Evolutionary conservation across 75 land plant genomes (phyloP).

Genomic region (Azolla pinnata): DNA sequence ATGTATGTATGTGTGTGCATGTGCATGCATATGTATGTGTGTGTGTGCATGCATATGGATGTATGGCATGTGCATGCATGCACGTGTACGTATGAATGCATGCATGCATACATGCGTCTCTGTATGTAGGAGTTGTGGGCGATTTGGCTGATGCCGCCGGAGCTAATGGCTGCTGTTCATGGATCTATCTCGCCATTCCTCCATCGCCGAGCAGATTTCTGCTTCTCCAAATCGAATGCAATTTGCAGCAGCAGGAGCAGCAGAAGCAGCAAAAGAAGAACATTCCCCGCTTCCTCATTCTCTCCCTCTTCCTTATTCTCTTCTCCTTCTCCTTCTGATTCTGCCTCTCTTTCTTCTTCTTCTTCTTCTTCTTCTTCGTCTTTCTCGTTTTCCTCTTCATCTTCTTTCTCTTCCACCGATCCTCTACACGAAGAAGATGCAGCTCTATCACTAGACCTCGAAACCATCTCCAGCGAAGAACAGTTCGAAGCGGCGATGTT

Average conservation of each 20-base stretch:
- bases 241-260: no score
- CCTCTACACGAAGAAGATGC: no score
- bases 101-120: background rate
- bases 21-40: background rate
- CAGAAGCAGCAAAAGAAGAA: no score
- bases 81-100: background rate
- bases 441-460: constrained; percentile 40
- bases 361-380: no score
- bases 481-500: constrained; percentile 39
- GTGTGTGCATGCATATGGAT: background rate
- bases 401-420: no score
- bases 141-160: background rate
- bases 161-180: background rate
- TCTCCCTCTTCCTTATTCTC: no score
- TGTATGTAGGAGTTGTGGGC: background rate
- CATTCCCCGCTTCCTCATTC: no score
- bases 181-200: background rate
- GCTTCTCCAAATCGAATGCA: background rate
- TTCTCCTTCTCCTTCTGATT: no score
- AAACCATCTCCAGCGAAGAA: constrained; percentile 41
- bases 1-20: background rate
- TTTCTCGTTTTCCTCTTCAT: no score
- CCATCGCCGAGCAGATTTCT: background rate
- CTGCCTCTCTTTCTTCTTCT: no score
- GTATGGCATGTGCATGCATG: background rate